These are phyloP conservation scores for Strobilomyces dryophilus DNA, from an alignment of 768 basidiomycete genomes.

Conservation along the genomic window DNA sequence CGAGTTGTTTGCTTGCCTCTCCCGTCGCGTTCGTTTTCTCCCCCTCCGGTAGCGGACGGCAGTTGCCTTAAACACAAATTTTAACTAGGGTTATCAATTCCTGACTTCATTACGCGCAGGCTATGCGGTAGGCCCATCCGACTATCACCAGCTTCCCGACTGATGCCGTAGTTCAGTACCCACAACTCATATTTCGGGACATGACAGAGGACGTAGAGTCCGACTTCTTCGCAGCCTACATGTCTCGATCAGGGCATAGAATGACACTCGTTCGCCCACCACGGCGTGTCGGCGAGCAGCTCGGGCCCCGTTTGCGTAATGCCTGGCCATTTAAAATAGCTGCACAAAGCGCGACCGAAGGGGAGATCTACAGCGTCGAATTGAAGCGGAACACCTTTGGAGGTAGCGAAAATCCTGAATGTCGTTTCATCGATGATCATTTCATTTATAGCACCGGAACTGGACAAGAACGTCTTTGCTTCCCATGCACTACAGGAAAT, in stretches of 20 bases:
- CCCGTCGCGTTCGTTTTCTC: conserved; percentile 44
- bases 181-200: conserved; percentile 66
- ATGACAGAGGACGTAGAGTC: conserved; percentile 43
- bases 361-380: conserved; percentile 52
- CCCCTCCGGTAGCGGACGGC: conserved; percentile 1
- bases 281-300: conserved; percentile 32
- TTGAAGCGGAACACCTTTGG: conserved; percentile 42
- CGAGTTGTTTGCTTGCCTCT: conserved; percentile 56
- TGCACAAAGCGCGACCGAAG: conserved; percentile 42
- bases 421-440: background rate
- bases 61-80: conserved; percentile 8
- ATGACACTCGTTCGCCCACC: conserved; percentile 45
- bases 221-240: conserved; percentile 61
- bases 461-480: conserved; percentile 53
- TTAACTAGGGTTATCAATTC: conserved; percentile 65
- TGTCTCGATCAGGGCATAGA: conserved; percentile 58
- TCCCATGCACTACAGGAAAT: conserved; percentile 63
- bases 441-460: conserved; percentile 33
- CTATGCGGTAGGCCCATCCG: conserved; percentile 40
- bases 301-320: conserved; percentile 37
- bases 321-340: conserved; percentile 41
- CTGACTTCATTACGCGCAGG: conserved; percentile 57
- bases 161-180: conserved; percentile 37
- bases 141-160: conserved; percentile 3
- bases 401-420: conserved; percentile 18